Evolutionary conservation across 2,329 filamentous ascomycete genomes (phyloP).

Genomic region (Colletotrichum tamarilloi): DNA sequence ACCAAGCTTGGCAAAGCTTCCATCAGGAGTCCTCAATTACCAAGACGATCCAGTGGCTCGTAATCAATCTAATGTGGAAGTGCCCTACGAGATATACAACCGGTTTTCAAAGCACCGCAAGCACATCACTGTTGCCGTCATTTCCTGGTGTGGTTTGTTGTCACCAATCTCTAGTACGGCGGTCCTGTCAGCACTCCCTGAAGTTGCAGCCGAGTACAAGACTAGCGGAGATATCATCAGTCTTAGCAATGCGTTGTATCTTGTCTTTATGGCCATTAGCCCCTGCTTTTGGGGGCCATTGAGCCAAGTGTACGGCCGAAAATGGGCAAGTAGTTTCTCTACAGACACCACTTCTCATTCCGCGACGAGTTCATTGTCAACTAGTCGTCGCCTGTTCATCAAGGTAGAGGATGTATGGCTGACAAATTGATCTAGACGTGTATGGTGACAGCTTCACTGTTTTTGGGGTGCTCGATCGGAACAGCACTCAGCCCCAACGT

Average conservation of each 20-base stretch:
- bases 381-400: background rate
- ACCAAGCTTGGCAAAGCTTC: slow-evolving; percentile 7
- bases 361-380: background rate
- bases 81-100: slow-evolving; percentile 71
- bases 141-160: slow-evolving; percentile 81
- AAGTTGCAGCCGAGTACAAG: slow-evolving; percentile 73
- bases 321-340: slow-evolving; percentile 47
- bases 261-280: slow-evolving; percentile 76
- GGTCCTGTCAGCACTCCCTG: slow-evolving; percentile 78
- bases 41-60: slow-evolving; percentile 20
- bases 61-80: slow-evolving; percentile 40
- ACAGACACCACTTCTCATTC: background rate
- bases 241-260: slow-evolving; percentile 76
- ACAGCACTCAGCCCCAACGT: slow-evolving; percentile 76
- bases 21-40: slow-evolving; percentile 24
- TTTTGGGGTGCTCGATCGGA: slow-evolving; percentile 72
- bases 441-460: slow-evolving; percentile 51
- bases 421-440: slow-evolving; percentile 29
- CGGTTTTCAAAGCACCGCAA: slow-evolving; percentile 72
- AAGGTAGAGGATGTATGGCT: background rate
- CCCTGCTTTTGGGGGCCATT: slow-evolving; percentile 76
- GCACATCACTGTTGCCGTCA: slow-evolving; percentile 71
- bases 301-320: slow-evolving; percentile 67
- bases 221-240: slow-evolving; percentile 75
- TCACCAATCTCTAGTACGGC: slow-evolving; percentile 81